Conservation (phyloP, 2,329 filamentous ascomycete genomes). For the Polychaeton citri region DNA sequence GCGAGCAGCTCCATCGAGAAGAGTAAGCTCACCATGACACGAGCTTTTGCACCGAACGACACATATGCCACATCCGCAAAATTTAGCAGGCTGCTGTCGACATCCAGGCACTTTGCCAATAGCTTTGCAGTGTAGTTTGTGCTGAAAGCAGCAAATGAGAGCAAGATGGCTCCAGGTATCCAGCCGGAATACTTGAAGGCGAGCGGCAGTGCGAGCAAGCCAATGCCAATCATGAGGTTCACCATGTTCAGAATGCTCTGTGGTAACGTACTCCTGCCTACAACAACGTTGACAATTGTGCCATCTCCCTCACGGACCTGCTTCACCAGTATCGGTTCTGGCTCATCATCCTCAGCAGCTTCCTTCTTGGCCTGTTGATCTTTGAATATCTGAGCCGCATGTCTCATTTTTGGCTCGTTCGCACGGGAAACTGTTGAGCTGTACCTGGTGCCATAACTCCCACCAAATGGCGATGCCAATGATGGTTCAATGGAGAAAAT, state of each 20-base stretch:
- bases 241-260: slow-evolving; percentile 96
- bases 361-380: slow-evolving; percentile 32
- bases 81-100: slow-evolving; percentile 74
- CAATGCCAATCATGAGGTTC: slow-evolving; percentile 83
- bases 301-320: slow-evolving; percentile 76
- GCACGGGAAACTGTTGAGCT: slow-evolving; percentile 44
- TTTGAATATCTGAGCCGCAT: slow-evolving; percentile 39
- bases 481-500: slow-evolving; percentile 37
- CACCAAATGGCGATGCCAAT: slow-evolving; percentile 55
- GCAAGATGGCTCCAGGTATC: slow-evolving; percentile 65
- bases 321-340: slow-evolving; percentile 72
- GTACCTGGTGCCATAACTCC: slow-evolving; percentile 55
- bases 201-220: slow-evolving; percentile 75
- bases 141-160: slow-evolving; percentile 58
- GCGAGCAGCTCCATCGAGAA: slow-evolving; percentile 82
- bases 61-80: slow-evolving; percentile 90
- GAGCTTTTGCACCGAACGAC: slow-evolving; percentile 71
- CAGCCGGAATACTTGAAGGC: slow-evolving; percentile 80
- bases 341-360: slow-evolving; percentile 30
- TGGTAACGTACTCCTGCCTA: slow-evolving; percentile 87
- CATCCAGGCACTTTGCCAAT: slow-evolving; percentile 76
- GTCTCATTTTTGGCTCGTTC: slow-evolving; percentile 42
- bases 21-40: slow-evolving; percentile 68
- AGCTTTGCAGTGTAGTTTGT: slow-evolving; percentile 80
- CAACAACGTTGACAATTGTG: slow-evolving; percentile 67